Evolutionary conservation across 306 rosid species (phyloP), one percentile per base, ranked within the genome.

Genomic region (Ochetophila trinervis): DNA sequence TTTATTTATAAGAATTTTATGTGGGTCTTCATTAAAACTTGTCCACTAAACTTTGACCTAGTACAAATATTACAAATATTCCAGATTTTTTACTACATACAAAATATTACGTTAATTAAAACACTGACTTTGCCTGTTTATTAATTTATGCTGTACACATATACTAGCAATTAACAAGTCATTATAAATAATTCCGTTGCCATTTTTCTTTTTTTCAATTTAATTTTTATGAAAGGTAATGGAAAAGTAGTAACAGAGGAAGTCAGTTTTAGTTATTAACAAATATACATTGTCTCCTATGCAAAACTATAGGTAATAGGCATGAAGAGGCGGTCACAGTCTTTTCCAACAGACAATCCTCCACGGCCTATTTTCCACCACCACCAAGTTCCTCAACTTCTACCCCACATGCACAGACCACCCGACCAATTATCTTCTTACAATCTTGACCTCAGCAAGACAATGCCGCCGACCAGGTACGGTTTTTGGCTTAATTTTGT

Each of bases 401-500:
- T 22, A 19, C 8, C 35, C 13, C 59, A 66, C 32, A 52, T 42
- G 50, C 70, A 35, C 18, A 35, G 24, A 66, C 51, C 60, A 34
- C 50, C 34, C 2, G n/a, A 51, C 34, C n/a, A 42, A 35, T 18
- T 32, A 58, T 34, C 34, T 7, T 18, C 8, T 4, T 30, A 19
- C 27, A 66, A 53, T 35, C 13, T 24, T 52, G 47, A 55, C 22
- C n/a, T 44, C 5, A 18, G 8, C 54, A 17, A 40, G 55, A 49
- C 55, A 16, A 56, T 27, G 23, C 45, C 27, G 17, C 34, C 34
- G 32, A 27, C 32, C 32, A 27, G 32, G 32, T 4, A 27, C 59
- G 23, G 54, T 63, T 67, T 40, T 40, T 40, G 45, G 45, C 45
- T 8, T 27, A 27, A 27, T 27, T 27, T 40, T 12, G 15, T 30